Evolutionary conservation across 371 early-diverging fungal species (phyloP).

Genomic region (Umbelopsis sp.): DNA sequence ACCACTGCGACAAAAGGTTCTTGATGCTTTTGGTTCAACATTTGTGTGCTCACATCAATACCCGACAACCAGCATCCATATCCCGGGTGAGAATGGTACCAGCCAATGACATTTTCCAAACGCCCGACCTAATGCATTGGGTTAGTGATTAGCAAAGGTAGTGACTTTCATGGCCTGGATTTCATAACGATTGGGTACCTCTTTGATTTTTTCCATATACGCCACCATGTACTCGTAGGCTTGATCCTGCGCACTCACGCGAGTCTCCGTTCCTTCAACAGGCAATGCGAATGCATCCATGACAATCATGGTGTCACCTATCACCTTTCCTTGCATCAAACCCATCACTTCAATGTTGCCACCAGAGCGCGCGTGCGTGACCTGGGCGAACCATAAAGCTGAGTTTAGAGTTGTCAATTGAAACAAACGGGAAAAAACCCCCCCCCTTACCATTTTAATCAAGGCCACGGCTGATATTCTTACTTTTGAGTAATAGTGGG

Average conservation of each 20-base stretch:
- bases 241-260: conserved; percentile 94
- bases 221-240: conserved; percentile 98
- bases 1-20: conserved; percentile 97
- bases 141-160: too few relatives aligned
- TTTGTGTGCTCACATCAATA: conserved; percentile 99
- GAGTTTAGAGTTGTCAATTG: neutral
- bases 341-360: conserved; percentile 98
- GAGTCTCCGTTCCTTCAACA: conserved; percentile 98
- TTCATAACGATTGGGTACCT: conserved; percentile 46
- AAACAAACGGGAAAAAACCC: neutral
- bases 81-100: conserved; percentile 99
- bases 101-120: conserved; percentile 97
- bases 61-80: conserved; percentile 99
- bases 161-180: too few relatives aligned
- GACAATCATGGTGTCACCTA: conserved; percentile 87
- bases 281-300: conserved; percentile 98
- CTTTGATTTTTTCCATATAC: conserved; percentile 82
- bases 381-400: conserved; percentile 46
- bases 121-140: conserved; percentile 73
- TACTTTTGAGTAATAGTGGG: conserved; percentile 88
- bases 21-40: conserved; percentile 92
- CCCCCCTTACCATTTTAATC: conserved; percentile 88
- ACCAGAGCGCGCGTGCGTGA: conserved; percentile 95
- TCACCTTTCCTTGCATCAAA: conserved; percentile 94
- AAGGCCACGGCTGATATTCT: conserved; percentile 94